Base-by-base conservation (phyloP, 257 asterid genomes). In the Scutellaria galericulata region DNA sequence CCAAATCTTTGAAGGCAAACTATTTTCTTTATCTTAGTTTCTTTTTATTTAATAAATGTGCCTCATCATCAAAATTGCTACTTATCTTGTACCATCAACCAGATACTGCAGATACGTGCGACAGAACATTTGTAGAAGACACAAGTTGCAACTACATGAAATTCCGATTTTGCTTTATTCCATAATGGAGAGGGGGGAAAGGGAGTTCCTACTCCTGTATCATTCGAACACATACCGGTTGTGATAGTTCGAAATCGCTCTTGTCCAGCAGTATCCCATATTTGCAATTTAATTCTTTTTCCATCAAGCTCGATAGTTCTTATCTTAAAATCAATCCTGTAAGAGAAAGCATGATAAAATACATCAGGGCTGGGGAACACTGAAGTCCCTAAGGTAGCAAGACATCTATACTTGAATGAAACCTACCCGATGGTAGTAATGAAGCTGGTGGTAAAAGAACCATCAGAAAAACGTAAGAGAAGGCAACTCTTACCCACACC, bases 401-500 rank as follows among this genome's bases (percentile, higher is more conserved):
- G n/a, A 40, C 10, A 63, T 7, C 47, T 31, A 57, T 20, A 74
- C 44, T 66, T 63, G 79, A 72, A 62, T 64, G 73, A 70, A 53
- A 83, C 96, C 68, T 80, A 90, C 95, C 96, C 93, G 78, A 90
- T 90, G 58, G 93, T 90, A 65, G 95, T 88, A 66, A 90, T 90
- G 83, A 86, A 90, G 76, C 92, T 90, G 65, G 95, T 88, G 13
- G 90, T 84, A 82, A 90, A 90, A 67, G 95, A 90, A 75, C 95
- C 96, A 75, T 89, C 92, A 7, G 96, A 90, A 86, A 92, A 92
- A 81, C 98, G 96, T 73, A 92, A 81, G 70, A 92, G 98, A 81
- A 92, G 96, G 90, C 98, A 92, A 92, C 98, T 92, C 92, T 92
- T 92, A 84, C 97, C 98, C 90, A 87, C 93, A 74, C 93, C 90